A percentile compares a stretch with the other conserved stretches of the same genome.
Conservation (phyloP, 305 asterid genomes). For the Fraxinus angustifolia region DNA sequence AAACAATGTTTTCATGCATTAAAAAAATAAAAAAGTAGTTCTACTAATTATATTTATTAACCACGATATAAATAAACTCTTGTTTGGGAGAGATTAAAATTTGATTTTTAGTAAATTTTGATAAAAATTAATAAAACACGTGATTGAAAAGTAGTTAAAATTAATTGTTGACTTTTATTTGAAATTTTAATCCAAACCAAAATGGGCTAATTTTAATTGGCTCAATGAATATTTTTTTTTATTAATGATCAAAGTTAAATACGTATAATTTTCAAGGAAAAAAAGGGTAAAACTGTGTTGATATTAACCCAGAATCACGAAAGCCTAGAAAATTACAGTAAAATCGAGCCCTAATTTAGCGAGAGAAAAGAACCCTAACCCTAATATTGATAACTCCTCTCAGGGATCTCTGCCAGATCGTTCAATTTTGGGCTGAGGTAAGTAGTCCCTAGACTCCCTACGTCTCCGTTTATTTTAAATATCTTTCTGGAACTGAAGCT, state of each 20-base stretch:
- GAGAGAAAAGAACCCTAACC: background rate
- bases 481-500: background rate
- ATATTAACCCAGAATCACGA: background rate
- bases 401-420: background rate
- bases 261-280: background rate
- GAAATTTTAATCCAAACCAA: too few species aligned
- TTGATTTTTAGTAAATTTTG: too few species aligned
- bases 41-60: background rate
- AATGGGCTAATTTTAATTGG: background rate
- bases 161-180: too few species aligned
- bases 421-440: background rate
- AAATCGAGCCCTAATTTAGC: background rate
- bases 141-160: too few species aligned
- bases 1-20: background rate
- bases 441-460: background rate
- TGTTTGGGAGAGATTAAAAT: background rate
- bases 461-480: background rate
- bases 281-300: background rate
- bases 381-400: background rate
- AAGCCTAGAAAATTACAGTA: background rate
- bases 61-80: background rate
- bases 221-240: background rate
- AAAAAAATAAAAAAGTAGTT: background rate
- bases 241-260: too few species aligned
- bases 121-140: too few species aligned